A percentile compares a stretch with the other conserved stretches of the same genome.
phyloP scores from a whole-genome alignment of 2,329 filamentous ascomycete genomes.

The Pyrenophora tritici-repentis region DNA sequence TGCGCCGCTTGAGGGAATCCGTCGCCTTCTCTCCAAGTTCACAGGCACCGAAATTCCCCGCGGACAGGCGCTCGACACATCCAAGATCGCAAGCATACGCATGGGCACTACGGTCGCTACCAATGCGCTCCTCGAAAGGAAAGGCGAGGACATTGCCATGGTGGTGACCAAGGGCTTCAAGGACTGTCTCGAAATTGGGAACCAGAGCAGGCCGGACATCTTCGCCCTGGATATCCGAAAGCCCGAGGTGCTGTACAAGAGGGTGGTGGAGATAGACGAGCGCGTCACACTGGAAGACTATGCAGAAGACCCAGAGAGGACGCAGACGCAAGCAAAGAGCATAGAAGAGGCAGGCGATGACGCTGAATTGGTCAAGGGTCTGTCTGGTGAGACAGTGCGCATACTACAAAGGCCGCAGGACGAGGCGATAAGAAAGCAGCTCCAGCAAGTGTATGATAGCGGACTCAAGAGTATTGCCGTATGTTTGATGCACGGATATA shows the following conservation, averaged over 20 bases:
- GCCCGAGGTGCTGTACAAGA: conserved; percentile 83
- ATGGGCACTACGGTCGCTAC: conserved; percentile 97
- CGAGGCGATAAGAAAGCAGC: conserved; percentile 60
- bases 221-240: conserved; percentile 88
- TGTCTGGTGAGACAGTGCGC: conserved; percentile 75
- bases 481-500: conserved; percentile 90
- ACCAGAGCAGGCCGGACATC: conserved; percentile 86
- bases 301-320: conserved; percentile 78
- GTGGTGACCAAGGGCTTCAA: conserved; percentile 87
- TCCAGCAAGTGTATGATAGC: conserved; percentile 69
- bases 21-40: conserved; percentile 81
- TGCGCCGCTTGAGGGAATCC: conserved; percentile 88
- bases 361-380: conserved; percentile 67
- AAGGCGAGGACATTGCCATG: conserved; percentile 86
- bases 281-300: conserved; percentile 91
- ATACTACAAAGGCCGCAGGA: conserved; percentile 68
- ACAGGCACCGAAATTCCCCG: conserved; percentile 75
- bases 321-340: conserved; percentile 60
- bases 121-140: conserved; percentile 86
- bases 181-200: conserved; percentile 86
- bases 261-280: conserved; percentile 88
- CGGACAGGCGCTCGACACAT: conserved; percentile 79
- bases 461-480: conserved; percentile 85
- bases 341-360: conserved; percentile 53
- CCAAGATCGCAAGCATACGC: conserved; percentile 83